Evolutionary conservation across 2,329 filamentous ascomycete species (phyloP), one percentile per base, ranked within the genome.

Genomic region (Phaeosphaeriaceae sp.): DNA sequence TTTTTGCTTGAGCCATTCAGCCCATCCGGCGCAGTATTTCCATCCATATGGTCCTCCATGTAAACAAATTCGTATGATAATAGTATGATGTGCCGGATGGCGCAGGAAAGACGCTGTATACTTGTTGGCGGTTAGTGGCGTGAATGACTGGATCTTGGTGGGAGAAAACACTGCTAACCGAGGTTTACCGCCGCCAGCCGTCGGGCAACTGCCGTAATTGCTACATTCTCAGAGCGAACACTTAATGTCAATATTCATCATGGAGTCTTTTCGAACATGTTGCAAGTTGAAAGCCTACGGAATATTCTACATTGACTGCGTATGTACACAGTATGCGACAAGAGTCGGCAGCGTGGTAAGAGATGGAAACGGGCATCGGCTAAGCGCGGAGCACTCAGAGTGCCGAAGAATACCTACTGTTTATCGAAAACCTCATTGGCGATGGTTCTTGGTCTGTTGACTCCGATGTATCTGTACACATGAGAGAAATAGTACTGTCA

Each of bases 11-110:
- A 52, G 54, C 60, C 58, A 51, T 63, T 60, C 13, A 56, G 54
- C n/a, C 60, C 48, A 54, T 69, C 66, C 20, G 64, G 66, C 56
- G 57, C 45, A 56, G 53, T 63, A 45, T 51, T 54, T 54, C 58
- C 63, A 46, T 56, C 52, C 36, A 50, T 63, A 55, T 54, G 56
- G 41, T 68, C 63, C 44, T 69, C 65, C 44, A 58, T 62, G 53
- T 56, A 57, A 22, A 60, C 54, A 52, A 63, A 60, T 57, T 53
- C 48, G 55, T 46, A 54, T 56, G 44, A 44, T 57, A 47, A 59
- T 65, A 61, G 55, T 62, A 63, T 67, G 65, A 61, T 65, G 58
- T 58, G 58, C 63, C 64, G 68, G 68, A 68, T 70, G 68, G 68
- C 67, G 68, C 65, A 70, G 68, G 68, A 69, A 68, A 54, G 48